Evolutionary conservation across 768 basidiomycete species (phyloP), one percentile per base, ranked within the genome.

Genomic region (Punctularia strigosozonata): DNA sequence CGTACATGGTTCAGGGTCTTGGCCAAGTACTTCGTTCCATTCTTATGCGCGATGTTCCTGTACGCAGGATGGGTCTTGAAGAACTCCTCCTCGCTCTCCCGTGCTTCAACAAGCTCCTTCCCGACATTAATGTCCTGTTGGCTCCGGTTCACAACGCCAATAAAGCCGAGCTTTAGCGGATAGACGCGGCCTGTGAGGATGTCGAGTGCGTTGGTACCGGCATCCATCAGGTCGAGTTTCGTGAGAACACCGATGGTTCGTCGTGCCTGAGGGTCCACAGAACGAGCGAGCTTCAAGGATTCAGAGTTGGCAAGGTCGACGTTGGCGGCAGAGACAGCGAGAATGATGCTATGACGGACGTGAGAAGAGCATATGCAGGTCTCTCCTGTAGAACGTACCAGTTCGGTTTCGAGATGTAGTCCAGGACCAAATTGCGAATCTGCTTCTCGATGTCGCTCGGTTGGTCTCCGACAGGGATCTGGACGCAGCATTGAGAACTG

Each of bases 301-400:
- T 98, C 95, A 0, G 95, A 98, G 58, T 98, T 99, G 53, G 95
- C 95, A 41, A 99, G 77, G 59, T 99, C 95, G 41, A 98, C 94
- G 55, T 99, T 99, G 22, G 95, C 95, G 6, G 90, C 78, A 2
- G 95, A 98, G 6, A 99, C 92, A 19, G 95, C 84, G 34, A 99
- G 80, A 49, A 99, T 91, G 43, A 99, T 91, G 47, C 91, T 94
- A 42, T 13, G 23, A 40, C 32, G 26, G 6, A n/a, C 19, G 33
- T 34, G 8, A 20, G n/a, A n/a, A n/a, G n/a, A 19, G 10, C 20
- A 34, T 34, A n/a, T n/a, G n/a, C n/a, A n/a, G n/a, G n/a, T n/a
- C n/a, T n/a, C n/a, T n/a, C n/a, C n/a, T n/a, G n/a, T 8, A 10
- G 19, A 10, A 34, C 33, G 20, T 20, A 91, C 91, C 89, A 86